Evolutionary conservation across 345 rosid genomes (phyloP).

Genomic region (Citrus sinensis): DVS_A1.0 CM039166.1:4457001-4457500

Average conservation of each 20-base stretch:
- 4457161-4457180: not conserved
- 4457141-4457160: not conserved
- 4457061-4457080: not conserved
- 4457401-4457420: slow-evolving; percentile 99
- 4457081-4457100: not conserved
- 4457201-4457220: not conserved
- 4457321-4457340: not conserved
- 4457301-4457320: not conserved
- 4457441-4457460: slow-evolving; percentile 91
- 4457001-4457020: not conserved
- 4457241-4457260: not conserved
- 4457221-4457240: not conserved
- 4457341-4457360: not conserved
- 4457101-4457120: not conserved
- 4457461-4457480: slow-evolving; percentile 54
- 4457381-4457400: slow-evolving; percentile 62
- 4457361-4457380: slow-evolving; percentile 8
- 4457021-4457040: not conserved
- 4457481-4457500: too few species aligned
- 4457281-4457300: not conserved
- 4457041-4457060: not conserved
- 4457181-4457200: not conserved
- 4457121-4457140: not conserved
- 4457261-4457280: not conserved
- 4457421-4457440: slow-evolving; percentile 96